Conservation (phyloP, 352 stramenopile genomes). For the Phytopythium sindhum region DNA sequence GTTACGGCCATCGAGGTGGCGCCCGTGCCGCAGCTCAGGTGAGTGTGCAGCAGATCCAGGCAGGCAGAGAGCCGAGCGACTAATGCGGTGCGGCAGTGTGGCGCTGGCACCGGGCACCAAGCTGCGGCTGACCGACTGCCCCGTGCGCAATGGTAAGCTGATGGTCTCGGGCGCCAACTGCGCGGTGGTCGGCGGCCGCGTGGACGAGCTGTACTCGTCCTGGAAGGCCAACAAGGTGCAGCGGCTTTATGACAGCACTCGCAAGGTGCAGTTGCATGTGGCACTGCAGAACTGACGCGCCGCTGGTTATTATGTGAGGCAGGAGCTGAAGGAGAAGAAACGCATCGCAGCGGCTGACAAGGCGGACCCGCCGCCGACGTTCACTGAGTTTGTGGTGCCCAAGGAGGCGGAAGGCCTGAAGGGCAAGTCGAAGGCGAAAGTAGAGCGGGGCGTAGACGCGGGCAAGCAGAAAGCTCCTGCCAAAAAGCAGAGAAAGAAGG, state of each 20-base stretch:
- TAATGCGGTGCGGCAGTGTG: neutral
- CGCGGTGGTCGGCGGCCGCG: conserved; percentile 10
- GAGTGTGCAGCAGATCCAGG: no score
- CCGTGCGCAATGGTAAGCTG: neutral
- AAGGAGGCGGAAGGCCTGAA: neutral
- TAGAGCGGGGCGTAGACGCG: neutral
- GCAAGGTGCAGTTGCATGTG: no score
- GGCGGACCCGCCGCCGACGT: conserved; percentile 12
- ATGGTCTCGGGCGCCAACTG: conserved; percentile 4
- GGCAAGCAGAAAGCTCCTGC: neutral
- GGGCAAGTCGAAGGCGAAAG: neutral
- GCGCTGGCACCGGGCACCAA: conserved; percentile 1
- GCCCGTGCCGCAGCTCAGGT: conserved; percentile 12
- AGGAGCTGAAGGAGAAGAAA: conserved; percentile 20
- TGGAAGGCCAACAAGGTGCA: conserved; percentile 18
- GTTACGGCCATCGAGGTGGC: conserved; percentile 11
- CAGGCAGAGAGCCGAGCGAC: no score
- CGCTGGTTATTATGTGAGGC: neutral
- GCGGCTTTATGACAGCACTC: no score
- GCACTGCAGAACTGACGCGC: no score
- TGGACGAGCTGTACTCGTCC: conserved; percentile 10
- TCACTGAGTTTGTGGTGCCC: conserved; percentile 9
- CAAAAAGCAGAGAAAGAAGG: no score
- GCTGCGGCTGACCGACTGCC: neutral
- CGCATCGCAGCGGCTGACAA: conserved; percentile 11